Evolutionary conservation across 202 grass and related monocot species (phyloP), one percentile per base, ranked within the genome.

Genomic region (Panicum virgatum): DNA sequence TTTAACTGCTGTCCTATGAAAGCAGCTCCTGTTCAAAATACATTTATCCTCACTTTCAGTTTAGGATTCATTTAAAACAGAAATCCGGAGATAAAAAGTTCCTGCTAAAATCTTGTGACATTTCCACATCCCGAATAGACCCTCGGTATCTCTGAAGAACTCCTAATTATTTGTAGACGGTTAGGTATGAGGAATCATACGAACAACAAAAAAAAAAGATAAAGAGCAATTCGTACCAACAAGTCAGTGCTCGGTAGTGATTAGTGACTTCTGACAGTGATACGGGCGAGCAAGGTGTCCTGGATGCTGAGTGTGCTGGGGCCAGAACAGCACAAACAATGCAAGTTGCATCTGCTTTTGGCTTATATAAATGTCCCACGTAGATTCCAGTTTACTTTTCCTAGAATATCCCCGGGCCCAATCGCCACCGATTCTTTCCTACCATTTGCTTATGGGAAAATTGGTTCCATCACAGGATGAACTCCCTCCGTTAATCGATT

Each of bases 311-410:
- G 1, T 2, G 12, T 51, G 43, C 7, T 18, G 19, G 68, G 8
- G 39, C 39, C 39, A 40, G 29, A 40, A 12, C 20, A 75, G 19
- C 5, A 26, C 60, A 65, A 38, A 78, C 8, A 78, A 60, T 34
- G 83, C 59, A 80, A 80, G 48, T 43, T 75, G 71, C 60, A 18
- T 9, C 46, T 34, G 59, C 69, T 66, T 83, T 73, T 82, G 19
- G 7, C 25, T 37, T 9, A 10, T 69, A 1, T n/a, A n/a, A 1
- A 1, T 23, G 12, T 12, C 16, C 27, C 5, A 27, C 1, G 39
- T 0, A 50, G 22, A 72, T 53, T 54, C 66, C 54, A 78, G n/a
- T n/a, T n/a, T n/a, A n/a, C n/a, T n/a, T n/a, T n/a, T n/a, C n/a
- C n/a, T n/a, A n/a, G n/a, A n/a, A n/a, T 38, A 56, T 68, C 23